A percentile compares a stretch with the other conserved stretches of the same genome.
Evolutionary conservation across 2,329 filamentous ascomycete species (phyloP).

Genomic region (Colletotrichum australisinense): DNA sequence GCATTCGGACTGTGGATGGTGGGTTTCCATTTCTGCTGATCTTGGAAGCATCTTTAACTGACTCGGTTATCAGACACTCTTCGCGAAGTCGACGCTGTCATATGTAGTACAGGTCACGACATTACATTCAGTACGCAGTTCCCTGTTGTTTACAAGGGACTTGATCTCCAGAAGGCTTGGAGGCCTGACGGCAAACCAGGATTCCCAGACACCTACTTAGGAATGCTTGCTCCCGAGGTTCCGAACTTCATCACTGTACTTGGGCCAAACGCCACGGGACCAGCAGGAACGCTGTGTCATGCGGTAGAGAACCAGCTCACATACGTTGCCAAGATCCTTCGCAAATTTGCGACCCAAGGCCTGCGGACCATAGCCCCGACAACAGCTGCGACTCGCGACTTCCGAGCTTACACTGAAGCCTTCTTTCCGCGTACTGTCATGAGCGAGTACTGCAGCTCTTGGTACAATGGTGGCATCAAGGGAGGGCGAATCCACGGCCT

Average conservation of each 20-base stretch:
- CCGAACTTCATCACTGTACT: slow-evolving; percentile 72
- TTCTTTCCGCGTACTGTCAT: slow-evolving; percentile 67
- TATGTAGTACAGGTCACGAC: background rate
- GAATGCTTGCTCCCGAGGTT: background rate
- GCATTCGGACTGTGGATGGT: background rate
- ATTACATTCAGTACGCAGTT: background rate
- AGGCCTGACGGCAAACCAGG: slow-evolving; percentile 69
- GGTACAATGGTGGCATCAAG: slow-evolving; percentile 76
- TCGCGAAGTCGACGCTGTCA: background rate
- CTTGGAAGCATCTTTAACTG: background rate
- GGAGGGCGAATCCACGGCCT: slow-evolving; percentile 74
- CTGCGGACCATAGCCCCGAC: slow-evolving; percentile 71
- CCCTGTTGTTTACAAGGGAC: slow-evolving; percentile 70
- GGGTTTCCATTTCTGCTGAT: background rate
- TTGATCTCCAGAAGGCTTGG: slow-evolving; percentile 72
- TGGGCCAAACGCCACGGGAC: slow-evolving; percentile 69
- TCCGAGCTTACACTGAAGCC: slow-evolving; percentile 67
- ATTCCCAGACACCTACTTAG: slow-evolving; percentile 57
- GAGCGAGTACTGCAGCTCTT: slow-evolving; percentile 71
- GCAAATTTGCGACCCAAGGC: slow-evolving; percentile 74
- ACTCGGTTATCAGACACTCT: background rate
- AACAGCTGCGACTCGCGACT: slow-evolving; percentile 71
- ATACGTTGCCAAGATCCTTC: slow-evolving; percentile 74
- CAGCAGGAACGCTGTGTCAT: slow-evolving; percentile 75
- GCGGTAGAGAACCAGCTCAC: slow-evolving; percentile 73